phyloP scores from a whole-genome alignment of 805 yeast genomes.

The Metschnikowia similis region DNA sequence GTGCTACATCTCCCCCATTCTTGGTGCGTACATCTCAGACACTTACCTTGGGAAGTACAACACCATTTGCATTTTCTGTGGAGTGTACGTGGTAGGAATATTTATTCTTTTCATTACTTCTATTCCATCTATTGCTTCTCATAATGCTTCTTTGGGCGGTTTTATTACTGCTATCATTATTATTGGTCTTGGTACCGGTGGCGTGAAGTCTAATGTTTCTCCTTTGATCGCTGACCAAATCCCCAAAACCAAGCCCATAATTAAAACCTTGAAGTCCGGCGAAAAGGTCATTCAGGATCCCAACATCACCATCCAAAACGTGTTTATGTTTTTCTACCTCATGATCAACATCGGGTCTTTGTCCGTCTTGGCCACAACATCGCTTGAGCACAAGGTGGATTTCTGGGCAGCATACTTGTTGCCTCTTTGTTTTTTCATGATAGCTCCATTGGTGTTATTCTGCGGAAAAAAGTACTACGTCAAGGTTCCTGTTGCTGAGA shows the following conservation, averaged over 20 bases:
- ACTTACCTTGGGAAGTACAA: conserved; percentile 67
- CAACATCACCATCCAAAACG: conserved; percentile 13
- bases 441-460: conserved; percentile 9
- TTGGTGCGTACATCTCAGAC: conserved; percentile 53
- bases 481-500: conserved; percentile 11
- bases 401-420: conserved; percentile 15
- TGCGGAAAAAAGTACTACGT: conserved; percentile 10
- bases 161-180: conserved; percentile 50
- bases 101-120: conserved; percentile 65
- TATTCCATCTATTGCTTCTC: conserved; percentile 49
- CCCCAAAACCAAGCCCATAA: conserved; percentile 34
- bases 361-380: conserved; percentile 12
- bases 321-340: conserved; percentile 14
- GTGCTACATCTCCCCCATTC: conserved; percentile 11
- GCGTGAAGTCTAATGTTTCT: conserved; percentile 72
- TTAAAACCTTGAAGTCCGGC: conserved; percentile 29
- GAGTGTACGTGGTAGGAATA: conserved; percentile 57
- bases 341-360: conserved; percentile 16
- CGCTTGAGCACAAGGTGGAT: conserved; percentile 10
- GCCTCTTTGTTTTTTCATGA: conserved; percentile 11
- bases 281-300: conserved; percentile 14
- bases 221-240: conserved; percentile 61
- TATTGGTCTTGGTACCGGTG: conserved; percentile 76
- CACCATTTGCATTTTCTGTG: conserved; percentile 59
- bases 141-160: conserved; percentile 58